phyloP scores from a whole-genome alignment of 495 filamentous ascomycete genomes.

The Extremus antarcticus region DNA sequence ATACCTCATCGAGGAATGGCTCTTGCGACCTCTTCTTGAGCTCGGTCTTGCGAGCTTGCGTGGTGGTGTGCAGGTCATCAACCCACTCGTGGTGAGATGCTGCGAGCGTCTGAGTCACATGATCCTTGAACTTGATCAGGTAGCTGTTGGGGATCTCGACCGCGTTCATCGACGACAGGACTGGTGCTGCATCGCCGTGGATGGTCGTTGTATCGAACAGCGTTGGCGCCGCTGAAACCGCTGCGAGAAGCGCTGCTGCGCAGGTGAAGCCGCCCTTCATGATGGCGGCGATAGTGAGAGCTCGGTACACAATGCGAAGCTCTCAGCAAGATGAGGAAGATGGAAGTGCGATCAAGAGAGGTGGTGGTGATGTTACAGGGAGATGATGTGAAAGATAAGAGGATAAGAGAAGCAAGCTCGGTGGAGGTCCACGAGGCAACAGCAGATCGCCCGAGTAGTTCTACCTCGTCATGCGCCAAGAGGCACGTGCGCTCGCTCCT shows the following conservation, averaged over 20 bases:
- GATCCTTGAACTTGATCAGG: conserved; percentile 97
- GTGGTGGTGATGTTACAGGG: neutral
- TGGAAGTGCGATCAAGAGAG: neutral
- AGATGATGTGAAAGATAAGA: neutral
- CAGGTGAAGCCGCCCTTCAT: conserved; percentile 65
- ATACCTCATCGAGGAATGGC: conserved; percentile 57
- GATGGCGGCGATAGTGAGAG: conserved; percentile 29
- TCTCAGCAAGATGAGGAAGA: neutral
- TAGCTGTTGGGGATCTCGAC: conserved; percentile 81
- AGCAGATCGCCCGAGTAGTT: neutral
- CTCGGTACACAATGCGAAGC: neutral
- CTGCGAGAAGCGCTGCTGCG: conserved; percentile 52
- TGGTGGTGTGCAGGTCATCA: conserved; percentile 62
- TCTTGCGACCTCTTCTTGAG: conserved; percentile 82
- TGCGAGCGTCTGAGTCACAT: conserved; percentile 58
- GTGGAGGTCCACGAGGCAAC: neutral
- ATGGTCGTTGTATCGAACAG: conserved; percentile 68
- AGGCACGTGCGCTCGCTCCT: neutral
- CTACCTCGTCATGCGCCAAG: neutral
- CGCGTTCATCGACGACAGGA: conserved; percentile 69
- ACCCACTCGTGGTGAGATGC: conserved; percentile 83
- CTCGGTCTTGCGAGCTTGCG: conserved; percentile 52
- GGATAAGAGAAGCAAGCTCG: neutral
- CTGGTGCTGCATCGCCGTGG: conserved; percentile 65
- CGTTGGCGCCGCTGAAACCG: conserved; percentile 64